Conservation (phyloP, 371 early-diverging fungal species). For the Actinomucor elegans region DNA sequence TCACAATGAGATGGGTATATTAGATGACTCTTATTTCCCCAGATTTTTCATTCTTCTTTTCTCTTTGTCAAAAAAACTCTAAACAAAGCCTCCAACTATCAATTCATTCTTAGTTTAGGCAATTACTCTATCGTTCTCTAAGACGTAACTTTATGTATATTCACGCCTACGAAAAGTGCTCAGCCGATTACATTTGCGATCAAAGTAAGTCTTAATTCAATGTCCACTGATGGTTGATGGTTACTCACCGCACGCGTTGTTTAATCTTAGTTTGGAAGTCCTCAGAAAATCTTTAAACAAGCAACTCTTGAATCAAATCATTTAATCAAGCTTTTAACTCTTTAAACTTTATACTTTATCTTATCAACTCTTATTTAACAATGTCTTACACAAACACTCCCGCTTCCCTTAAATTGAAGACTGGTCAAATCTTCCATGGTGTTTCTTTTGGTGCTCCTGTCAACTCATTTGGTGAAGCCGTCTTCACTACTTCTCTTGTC, state of each 20-base stretch:
- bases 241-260: not conserved
- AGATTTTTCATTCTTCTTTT: conserved; percentile 4
- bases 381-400: conserved; percentile 49
- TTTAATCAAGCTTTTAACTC: too few species aligned
- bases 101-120: conserved; percentile 2
- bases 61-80: conserved; percentile 3
- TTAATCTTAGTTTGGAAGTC: conserved; percentile 56
- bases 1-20: conserved; percentile 9
- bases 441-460: conserved; percentile 73
- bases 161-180: conserved; percentile 81
- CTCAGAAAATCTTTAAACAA: conserved; percentile 35
- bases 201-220: conserved; percentile 53
- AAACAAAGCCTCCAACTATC: conserved; percentile 8
- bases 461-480: conserved; percentile 70
- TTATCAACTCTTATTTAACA: conserved; percentile 3
- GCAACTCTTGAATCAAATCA: too few species aligned
- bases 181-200: conserved; percentile 83
- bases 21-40: conserved; percentile 7
- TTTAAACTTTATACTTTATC: too few species aligned
- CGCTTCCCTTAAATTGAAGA: conserved; percentile 73
- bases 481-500: conserved; percentile 91
- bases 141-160: conserved; percentile 67
- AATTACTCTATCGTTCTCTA: conserved; percentile 6
- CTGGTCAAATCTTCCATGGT: conserved; percentile 76
- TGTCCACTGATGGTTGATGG: not conserved